Conservation (phyloP, 2,329 filamentous ascomycete species). For the Pseudogymnoascus sp. region DNA sequence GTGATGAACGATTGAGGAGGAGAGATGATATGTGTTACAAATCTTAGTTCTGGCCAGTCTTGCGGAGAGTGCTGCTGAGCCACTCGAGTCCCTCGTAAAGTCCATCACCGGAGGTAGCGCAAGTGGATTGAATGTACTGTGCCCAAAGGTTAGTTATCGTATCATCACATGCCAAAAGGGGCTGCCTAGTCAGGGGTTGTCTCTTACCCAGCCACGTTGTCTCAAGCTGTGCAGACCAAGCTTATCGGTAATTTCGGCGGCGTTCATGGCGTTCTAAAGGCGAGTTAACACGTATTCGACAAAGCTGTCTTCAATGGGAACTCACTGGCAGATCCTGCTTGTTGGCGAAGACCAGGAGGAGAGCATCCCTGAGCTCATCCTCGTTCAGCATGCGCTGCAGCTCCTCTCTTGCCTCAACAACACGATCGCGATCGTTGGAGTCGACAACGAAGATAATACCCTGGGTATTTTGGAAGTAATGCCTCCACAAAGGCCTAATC, state of each 20-base stretch:
- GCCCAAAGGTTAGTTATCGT: slow-evolving; percentile 16
- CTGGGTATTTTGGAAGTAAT: slow-evolving; percentile 99
- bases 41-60: slow-evolving; percentile 57
- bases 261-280: slow-evolving; percentile 93
- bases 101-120: slow-evolving; percentile 97
- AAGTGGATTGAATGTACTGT: slow-evolving; percentile 98
- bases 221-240: slow-evolving; percentile 98
- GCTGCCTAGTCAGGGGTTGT: slow-evolving; percentile 31
- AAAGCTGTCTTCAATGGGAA: slow-evolving; percentile 20
- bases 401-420: slow-evolving; percentile 93
- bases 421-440: slow-evolving; percentile 96
- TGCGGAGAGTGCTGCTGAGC: slow-evolving; percentile 76
- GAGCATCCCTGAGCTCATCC: slow-evolving; percentile 94
- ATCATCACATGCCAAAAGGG: slow-evolving; percentile 6
- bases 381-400: slow-evolving; percentile 98
- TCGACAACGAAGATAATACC: slow-evolving; percentile 99
- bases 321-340: slow-evolving; percentile 98
- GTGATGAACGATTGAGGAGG: slow-evolving; percentile 9
- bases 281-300: slow-evolving; percentile 23
- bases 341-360: slow-evolving; percentile 97
- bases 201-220: slow-evolving; percentile 89
- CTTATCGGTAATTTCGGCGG: slow-evolving; percentile 99
- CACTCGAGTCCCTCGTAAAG: slow-evolving; percentile 98
- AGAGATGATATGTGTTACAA: slow-evolving; percentile 11
- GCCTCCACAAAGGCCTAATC: slow-evolving; percentile 98